These are phyloP conservation scores for Ceratobasidium theobromae DNA, from an alignment of 1,284 basidiomycete species.

Conservation along the genomic window DNA sequence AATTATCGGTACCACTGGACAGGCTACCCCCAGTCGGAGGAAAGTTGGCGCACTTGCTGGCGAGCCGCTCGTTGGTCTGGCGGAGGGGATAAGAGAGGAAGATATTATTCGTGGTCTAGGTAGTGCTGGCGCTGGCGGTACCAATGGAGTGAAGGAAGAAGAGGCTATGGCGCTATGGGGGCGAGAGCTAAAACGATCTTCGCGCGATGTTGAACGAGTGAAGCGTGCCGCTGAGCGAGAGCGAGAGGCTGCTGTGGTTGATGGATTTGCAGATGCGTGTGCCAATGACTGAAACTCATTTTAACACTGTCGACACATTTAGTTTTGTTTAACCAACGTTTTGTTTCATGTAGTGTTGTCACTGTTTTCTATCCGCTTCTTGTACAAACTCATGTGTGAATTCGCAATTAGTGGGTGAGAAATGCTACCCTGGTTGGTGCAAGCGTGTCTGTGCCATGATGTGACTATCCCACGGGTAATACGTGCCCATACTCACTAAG, in stretches of 20 bases:
- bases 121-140: constrained; percentile 39
- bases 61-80: constrained; percentile 33
- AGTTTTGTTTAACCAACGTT: constrained; percentile 2
- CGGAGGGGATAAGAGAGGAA: constrained; percentile 36
- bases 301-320: constrained; percentile 9
- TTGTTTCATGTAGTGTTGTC: not conserved
- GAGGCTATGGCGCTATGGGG: constrained; percentile 69
- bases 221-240: constrained; percentile 25
- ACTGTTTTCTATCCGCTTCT: not conserved
- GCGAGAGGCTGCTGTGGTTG: constrained; percentile 6
- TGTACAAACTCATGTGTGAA: not conserved
- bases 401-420: too few species aligned
- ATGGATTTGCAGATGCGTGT: constrained; percentile 28
- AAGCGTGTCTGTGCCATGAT: too few species aligned
- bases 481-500: too few species aligned
- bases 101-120: constrained; percentile 42
- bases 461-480: too few species aligned
- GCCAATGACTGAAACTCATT: constrained; percentile 25
- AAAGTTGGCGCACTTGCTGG: not conserved
- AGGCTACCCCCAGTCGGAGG: constrained; percentile 24
- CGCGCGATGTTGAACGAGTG: constrained; percentile 49
- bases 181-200: constrained; percentile 57
- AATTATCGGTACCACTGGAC: constrained; percentile 40
- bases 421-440: too few species aligned
- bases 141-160: constrained; percentile 58